These are phyloP conservation scores for Tylopilus intermedius DNA, from an alignment of 768 basidiomycete species.

Conservation along the genomic window DNA sequence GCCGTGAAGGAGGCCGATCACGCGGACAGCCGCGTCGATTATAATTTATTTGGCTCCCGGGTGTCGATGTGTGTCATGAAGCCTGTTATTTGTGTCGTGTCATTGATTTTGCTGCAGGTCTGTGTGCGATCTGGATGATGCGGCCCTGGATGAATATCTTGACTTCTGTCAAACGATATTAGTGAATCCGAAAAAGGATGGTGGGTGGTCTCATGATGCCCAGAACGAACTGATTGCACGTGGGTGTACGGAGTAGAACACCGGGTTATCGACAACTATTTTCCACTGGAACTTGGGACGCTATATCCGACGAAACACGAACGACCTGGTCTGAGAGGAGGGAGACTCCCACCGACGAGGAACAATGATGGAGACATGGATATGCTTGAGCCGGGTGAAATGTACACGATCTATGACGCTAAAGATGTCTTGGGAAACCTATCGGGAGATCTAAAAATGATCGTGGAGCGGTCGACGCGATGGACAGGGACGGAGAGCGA, in stretches of 20 bases:
- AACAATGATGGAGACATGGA: slow-evolving; percentile 4
- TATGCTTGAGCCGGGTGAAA: slow-evolving; percentile 50
- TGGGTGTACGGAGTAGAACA: slow-evolving; percentile 20
- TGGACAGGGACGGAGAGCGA: slow-evolving; percentile 54
- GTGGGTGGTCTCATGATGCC: slow-evolving; percentile 18
- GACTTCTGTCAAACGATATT: slow-evolving; percentile 58
- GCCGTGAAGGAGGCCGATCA: slow-evolving; percentile 37
- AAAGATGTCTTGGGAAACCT: slow-evolving; percentile 62
- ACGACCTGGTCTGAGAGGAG: neutral
- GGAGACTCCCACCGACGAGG: slow-evolving; percentile 10
- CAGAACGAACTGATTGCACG: slow-evolving; percentile 11
- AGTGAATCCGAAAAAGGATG: slow-evolving; percentile 27
- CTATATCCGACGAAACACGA: neutral
- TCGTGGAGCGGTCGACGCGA: slow-evolving; percentile 48
- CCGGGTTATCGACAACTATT: slow-evolving; percentile 36
- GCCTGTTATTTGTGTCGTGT: slow-evolving; percentile 4
- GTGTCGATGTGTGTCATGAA: slow-evolving; percentile 41
- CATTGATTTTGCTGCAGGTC: slow-evolving; percentile 36
- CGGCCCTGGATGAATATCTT: slow-evolving; percentile 59
- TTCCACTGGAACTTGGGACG: slow-evolving; percentile 31
- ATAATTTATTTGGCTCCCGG: slow-evolving; percentile 40
- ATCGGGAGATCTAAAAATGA: slow-evolving; percentile 43
- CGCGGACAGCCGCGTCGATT: slow-evolving; percentile 27
- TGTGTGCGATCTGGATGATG: slow-evolving; percentile 47
- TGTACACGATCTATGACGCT: slow-evolving; percentile 60